These are phyloP conservation scores for Paecilomyces sp. DNA, from an alignment of 2,329 filamentous ascomycete species.

Conservation along the genomic window DNA sequence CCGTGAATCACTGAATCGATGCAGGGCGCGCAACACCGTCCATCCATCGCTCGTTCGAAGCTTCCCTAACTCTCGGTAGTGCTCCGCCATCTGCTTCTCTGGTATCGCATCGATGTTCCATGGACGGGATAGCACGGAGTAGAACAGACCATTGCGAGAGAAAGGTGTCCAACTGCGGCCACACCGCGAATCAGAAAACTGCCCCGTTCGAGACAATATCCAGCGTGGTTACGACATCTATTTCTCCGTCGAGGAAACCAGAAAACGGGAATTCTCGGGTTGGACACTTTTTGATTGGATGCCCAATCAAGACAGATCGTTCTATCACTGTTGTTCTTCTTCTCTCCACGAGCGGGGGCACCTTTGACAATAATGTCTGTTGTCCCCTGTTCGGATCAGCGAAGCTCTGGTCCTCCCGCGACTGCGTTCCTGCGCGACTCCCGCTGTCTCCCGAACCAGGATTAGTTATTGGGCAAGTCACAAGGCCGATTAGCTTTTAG, in stretches of 20 bases:
- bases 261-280: neutral
- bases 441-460: neutral
- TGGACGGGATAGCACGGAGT: neutral
- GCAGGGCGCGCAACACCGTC: slow-evolving; percentile 16
- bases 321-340: neutral
- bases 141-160: neutral
- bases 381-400: neutral
- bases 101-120: neutral
- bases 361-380: neutral
- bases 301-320: neutral
- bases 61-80: slow-evolving; percentile 9
- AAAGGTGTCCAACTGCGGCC: neutral
- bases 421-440: neutral
- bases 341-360: neutral
- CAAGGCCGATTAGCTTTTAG: neutral
- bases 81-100: neutral
- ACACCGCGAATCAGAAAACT: neutral
- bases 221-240: too few relatives aligned
- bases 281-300: neutral
- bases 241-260: neutral
- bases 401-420: neutral
- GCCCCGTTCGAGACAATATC: neutral
- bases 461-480: neutral
- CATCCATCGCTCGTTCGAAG: slow-evolving; percentile 5
- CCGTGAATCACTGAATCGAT: slow-evolving; percentile 12